phyloP scores from a whole-genome alignment of 805 yeast genomes.

The Wickerhamiella allomyrinae region DNA sequence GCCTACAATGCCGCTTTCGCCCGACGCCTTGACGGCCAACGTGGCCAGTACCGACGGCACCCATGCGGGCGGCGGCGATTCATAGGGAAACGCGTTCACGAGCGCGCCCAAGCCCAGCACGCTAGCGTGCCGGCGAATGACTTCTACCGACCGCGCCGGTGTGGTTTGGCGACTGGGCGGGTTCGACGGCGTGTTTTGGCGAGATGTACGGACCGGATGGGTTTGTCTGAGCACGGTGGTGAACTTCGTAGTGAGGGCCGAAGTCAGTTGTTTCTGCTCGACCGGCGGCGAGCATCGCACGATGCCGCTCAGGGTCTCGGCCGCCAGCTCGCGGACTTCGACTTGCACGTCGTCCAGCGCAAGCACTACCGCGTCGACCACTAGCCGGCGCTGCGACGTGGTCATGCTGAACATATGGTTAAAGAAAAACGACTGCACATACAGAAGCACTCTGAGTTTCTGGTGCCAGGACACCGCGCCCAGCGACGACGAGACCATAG shows the following conservation, averaged over 20 bases:
- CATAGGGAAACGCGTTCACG: conserved; percentile 77
- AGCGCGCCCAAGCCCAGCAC: conserved; percentile 80
- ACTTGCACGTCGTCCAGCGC: conserved; percentile 48
- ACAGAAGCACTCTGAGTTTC: conserved; percentile 47
- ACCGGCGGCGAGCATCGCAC: conserved; percentile 45
- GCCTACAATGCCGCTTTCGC: conserved; percentile 66
- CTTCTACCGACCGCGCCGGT: conserved; percentile 8
- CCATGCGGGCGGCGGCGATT: conserved; percentile 87
- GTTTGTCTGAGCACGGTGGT: conserved; percentile 25
- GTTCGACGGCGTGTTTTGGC: conserved; percentile 4
- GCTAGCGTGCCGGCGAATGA: conserved; percentile 58
- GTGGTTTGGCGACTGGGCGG: conserved; percentile 5
- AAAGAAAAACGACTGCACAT: conserved; percentile 57
- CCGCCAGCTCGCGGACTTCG: conserved; percentile 63
- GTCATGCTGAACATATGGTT: conserved; percentile 46
- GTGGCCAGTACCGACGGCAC: conserved; percentile 57
- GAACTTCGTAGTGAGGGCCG: conserved; percentile 31
- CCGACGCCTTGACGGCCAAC: conserved; percentile 56
- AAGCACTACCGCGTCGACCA: conserved; percentile 39
- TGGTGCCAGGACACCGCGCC: conserved; percentile 42
- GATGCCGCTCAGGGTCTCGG: conserved; percentile 64
- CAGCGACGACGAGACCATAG: conserved; percentile 2
- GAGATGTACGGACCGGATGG: not conserved
- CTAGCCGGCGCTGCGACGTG: conserved; percentile 30
- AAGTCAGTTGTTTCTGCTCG: conserved; percentile 29